Conservation (phyloP, 495 filamentous ascomycete genomes). For the Aspergillus diversus region DNA sequence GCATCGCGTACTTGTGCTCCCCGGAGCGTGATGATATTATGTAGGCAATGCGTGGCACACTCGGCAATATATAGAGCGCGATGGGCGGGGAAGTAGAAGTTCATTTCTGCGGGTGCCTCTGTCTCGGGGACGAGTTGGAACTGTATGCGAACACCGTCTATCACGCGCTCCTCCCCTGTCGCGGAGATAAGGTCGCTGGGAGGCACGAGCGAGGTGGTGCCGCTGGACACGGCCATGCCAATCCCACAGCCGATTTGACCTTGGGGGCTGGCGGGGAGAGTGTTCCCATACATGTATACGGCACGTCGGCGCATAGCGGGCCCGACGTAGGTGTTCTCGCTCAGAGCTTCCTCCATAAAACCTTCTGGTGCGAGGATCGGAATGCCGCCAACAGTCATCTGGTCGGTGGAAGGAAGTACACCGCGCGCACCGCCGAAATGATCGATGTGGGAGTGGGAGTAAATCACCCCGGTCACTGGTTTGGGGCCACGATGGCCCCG, state of each 20-base stretch:
- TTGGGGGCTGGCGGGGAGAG: constrained; percentile 10
- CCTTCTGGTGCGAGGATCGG: constrained; percentile 29
- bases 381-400: constrained; percentile 9
- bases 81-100: constrained; percentile 26
- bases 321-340: constrained; percentile 27
- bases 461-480: constrained; percentile 27
- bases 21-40: constrained; percentile 30
- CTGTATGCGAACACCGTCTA: constrained; percentile 27
- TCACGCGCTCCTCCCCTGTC: constrained; percentile 16
- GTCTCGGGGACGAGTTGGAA: constrained; percentile 30
- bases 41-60: constrained; percentile 25
- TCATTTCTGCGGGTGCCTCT: constrained; percentile 31
- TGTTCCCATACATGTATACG: constrained; percentile 28
- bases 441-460: constrained; percentile 31
- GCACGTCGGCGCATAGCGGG: constrained; percentile 30
- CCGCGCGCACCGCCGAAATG: constrained; percentile 27
- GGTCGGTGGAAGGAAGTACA: constrained; percentile 11
- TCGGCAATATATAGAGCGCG: constrained; percentile 27
- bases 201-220: constrained; percentile 22
- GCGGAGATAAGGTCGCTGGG: constrained; percentile 21
- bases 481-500: constrained; percentile 20
- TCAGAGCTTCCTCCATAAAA: constrained; percentile 28
- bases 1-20: constrained; percentile 29
- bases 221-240: constrained; percentile 23
- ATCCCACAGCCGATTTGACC: constrained; percentile 30